Base-by-base conservation (phyloP, 345 rosid species). In the Stellera chamaejasme region DNA sequence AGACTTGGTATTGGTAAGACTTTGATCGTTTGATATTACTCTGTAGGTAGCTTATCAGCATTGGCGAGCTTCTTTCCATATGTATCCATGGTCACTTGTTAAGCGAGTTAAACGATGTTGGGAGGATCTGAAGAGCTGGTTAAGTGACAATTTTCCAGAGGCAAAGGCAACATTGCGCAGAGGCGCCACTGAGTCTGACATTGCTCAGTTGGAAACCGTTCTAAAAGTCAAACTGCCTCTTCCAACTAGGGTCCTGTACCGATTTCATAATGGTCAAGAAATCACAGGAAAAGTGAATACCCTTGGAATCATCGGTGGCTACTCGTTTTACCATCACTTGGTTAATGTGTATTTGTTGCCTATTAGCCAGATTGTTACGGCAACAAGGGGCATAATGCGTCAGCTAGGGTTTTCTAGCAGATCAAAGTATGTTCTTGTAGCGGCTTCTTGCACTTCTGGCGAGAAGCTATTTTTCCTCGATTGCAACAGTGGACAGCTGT, bases 61-160 rank as follows among this genome's bases (percentile, higher is more conserved):
- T 56, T 93, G 99, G 97, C 69, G 80, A 52, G 91, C 78, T 65
- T 78, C 85, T 14, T 89, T 87, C 63, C 27, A 63, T 27, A 81
- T 81, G 85, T 93, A 93, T 36, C 96, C 97, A 0, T 89, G 99
- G 94, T 64, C 74, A 32, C 84, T 93, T 4, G 97, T 93, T 10
- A 64, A 52, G 48, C 79, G 96, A 12, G 90, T 80, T 49, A 77
- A 86, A 59, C 67, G 72, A 64, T 93, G 95, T 60, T 89, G 90
- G 92, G 96, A 80, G 58, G 71, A 70, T 26, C 74, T 89, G 47
- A 75, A 65, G 67, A 63, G 16, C 47, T 89, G 99, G 99, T 60
- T 89, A 59, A 54, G 50, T 1, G 15, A 61, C 11, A 83, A 85
- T 68, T 83, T 84, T 62, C 96, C 92, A 0, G 97, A 93, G 75